Percentiles rank a stretch among this genome's conserved stretches.
Evolutionary conservation across 2,329 filamentous ascomycete species (phyloP).

Genomic region (Neoarthrinium moseri): DNA sequence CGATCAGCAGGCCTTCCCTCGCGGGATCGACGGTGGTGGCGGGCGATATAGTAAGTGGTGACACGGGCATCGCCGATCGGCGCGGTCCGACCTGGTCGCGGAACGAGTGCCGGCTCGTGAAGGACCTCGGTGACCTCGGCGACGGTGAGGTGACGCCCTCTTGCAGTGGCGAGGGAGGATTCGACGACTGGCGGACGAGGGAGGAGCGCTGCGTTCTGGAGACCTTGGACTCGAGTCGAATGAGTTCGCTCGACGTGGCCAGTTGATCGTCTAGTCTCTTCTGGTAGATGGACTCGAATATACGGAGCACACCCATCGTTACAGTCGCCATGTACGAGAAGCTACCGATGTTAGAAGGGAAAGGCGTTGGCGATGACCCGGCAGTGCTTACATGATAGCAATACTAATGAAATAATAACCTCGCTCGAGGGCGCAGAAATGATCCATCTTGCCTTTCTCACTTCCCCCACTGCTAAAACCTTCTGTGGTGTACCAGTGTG

Average conservation of each 20-base stretch:
- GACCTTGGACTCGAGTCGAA: constrained; percentile 22
- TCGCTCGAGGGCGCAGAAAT: constrained; percentile 28
- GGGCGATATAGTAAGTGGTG: constrained; percentile 14
- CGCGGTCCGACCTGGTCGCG: background rate
- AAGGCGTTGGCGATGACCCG: background rate
- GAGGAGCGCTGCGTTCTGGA: constrained; percentile 15
- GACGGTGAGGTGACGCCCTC: constrained; percentile 4
- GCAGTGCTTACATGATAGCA: constrained; percentile 26
- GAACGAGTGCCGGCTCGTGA: background rate
- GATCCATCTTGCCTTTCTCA: constrained; percentile 25
- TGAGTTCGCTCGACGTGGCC: constrained; percentile 18
- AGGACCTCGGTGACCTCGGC: constrained; percentile 1
- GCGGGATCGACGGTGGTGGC: constrained; percentile 8
- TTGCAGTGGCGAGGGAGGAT: constrained; percentile 3
- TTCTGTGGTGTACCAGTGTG: no score
- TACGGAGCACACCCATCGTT: constrained; percentile 25
- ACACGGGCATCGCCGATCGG: constrained; percentile 15
- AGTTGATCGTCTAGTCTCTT: constrained; percentile 23
- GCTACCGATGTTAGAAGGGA: constrained; percentile 15
- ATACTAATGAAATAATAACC: constrained; percentile 30
- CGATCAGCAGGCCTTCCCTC: constrained; percentile 14
- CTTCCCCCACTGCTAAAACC: no score
- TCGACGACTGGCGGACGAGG: constrained; percentile 3
- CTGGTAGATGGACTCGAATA: constrained; percentile 27
- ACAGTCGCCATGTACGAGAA: constrained; percentile 28